phyloP scores from a whole-genome alignment of 2,329 filamentous ascomycete genomes.

The Claviceps africana region DNA sequence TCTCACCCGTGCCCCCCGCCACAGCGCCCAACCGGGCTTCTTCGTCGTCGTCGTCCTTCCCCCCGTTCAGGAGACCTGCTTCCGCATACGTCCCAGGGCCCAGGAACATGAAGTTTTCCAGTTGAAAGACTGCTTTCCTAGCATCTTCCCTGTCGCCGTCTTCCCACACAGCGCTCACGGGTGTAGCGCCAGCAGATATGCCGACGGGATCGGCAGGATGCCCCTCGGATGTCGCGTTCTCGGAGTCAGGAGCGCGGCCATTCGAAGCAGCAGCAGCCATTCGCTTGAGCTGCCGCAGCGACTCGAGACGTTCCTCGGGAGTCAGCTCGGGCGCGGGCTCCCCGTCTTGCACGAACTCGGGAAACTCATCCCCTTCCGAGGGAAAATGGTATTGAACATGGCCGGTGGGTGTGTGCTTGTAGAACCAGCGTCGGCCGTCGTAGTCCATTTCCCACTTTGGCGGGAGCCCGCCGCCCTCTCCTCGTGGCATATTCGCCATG shows the following conservation, averaged over 20 bases:
- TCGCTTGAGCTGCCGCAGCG: conserved; percentile 34
- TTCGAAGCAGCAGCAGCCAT: conserved; percentile 11
- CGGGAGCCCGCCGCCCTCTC: conserved; percentile 34
- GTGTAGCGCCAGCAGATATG: conserved; percentile 21
- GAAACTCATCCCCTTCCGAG: conserved; percentile 42
- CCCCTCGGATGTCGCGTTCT: not conserved
- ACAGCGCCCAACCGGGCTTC: too few relatives aligned
- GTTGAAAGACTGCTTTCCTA: conserved; percentile 30
- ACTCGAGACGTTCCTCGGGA: conserved; percentile 39
- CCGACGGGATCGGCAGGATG: conserved; percentile 8
- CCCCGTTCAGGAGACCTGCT: conserved; percentile 28
- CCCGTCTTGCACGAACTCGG: conserved; percentile 31
- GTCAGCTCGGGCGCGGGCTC: conserved; percentile 26
- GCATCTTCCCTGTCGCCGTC: conserved; percentile 19
- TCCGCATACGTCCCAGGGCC: conserved; percentile 32
- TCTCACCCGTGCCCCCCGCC: conserved; percentile 10
- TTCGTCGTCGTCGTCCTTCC: conserved; percentile 19
- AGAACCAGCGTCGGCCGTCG: conserved; percentile 44
- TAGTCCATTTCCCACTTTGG: conserved; percentile 44
- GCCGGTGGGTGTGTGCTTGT: conserved; percentile 39
- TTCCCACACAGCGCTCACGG: conserved; percentile 20
- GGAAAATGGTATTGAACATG: conserved; percentile 43
- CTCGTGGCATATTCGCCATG: too few relatives aligned
- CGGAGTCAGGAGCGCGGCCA: not conserved
- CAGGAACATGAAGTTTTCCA: conserved; percentile 39